Percentiles rank a stretch among this genome's conserved stretches.
phyloP scores from a whole-genome alignment of 2,329 filamentous ascomycete genomes.

The Xylariaceae sp. region DNA sequence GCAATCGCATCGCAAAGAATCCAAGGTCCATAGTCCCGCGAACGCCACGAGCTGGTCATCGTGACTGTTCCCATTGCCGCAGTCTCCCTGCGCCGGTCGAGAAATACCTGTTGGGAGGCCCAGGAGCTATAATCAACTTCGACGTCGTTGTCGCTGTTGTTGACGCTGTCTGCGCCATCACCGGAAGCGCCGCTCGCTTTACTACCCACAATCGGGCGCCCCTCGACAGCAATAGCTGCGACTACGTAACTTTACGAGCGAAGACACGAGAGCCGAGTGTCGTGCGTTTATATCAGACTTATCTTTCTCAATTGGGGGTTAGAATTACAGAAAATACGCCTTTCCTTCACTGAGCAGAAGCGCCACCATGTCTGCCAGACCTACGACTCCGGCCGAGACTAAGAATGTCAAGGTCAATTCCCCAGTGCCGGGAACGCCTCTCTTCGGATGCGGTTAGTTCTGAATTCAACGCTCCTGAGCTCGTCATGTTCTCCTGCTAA shows the following conservation, averaged over 20 bases:
- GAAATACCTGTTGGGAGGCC: too few species aligned
- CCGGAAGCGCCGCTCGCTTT: too few species aligned
- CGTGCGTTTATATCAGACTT: not conserved
- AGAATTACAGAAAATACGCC: not conserved
- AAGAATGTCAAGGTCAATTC: slow-evolving; percentile 57
- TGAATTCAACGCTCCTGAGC: slow-evolving; percentile 11
- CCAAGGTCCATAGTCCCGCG: too few species aligned
- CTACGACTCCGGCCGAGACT: slow-evolving; percentile 32
- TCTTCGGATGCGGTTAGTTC: slow-evolving; percentile 60
- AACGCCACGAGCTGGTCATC: too few species aligned
- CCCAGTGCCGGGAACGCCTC: slow-evolving; percentile 52
- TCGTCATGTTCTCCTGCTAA: slow-evolving; percentile 13
- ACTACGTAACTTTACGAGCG: not conserved
- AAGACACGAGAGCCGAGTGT: not conserved
- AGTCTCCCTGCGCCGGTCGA: too few species aligned
- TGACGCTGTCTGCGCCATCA: too few species aligned
- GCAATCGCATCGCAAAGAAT: not conserved
- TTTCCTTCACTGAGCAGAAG: not conserved
- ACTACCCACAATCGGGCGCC: too few species aligned
- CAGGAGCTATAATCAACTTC: too few species aligned
- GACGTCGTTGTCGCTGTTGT: too few species aligned
- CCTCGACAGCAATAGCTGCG: not conserved
- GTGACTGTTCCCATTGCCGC: too few species aligned
- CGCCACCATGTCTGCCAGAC: slow-evolving; percentile 29
- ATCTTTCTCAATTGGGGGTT: not conserved